Evolutionary conservation across 768 basidiomycete species (phyloP), one percentile per base, ranked within the genome.

Genomic region (Infundibulicybe gibba): DNA sequence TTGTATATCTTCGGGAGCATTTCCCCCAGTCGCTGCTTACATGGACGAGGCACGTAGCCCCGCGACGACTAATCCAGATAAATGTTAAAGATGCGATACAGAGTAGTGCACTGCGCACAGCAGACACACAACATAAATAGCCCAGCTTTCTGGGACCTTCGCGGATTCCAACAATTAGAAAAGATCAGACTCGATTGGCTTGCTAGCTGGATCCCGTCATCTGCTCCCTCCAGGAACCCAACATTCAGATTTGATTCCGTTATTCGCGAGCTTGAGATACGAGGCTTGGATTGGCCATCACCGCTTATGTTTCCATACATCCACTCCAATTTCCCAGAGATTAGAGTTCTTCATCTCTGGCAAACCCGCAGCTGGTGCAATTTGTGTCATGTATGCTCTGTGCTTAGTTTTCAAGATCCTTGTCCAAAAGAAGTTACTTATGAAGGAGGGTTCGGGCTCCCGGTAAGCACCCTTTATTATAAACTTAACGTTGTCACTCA

Each of bases 321-420:
- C 2, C 51, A 58, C 4, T 13, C 17, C 2, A 53, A 56, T 21
- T 54, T 68, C 14, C 55, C 52, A 1, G 49, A 60, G 43, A 51
- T 70, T 11, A 49, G 43, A 3, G 53, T 47, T 9, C 51, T 70
- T 11, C 58, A 55, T 11, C 42, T 68, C 8, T 51, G 56, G 31
- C 60, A 64, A 17, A 44, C 52, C 12, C 55, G 48, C 35, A 61
- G 61, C 19, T 68, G 68, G 68, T 71, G 68, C 49, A 61, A 63
- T 6, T 56, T 71, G 8, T 71, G 69, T 42, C 49, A 65, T 53
- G 66, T 63, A 3, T 66, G 62, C 44, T 62, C 52, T 3, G 40
- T 48, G 1, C 57, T 62, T 13, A 55, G 54, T 32, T 65, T 69
- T 38, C 51, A 41, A 31, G 49, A 53, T 1, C 53, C 60, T 2